These are phyloP conservation scores for Tylopilus intermedius DNA, from an alignment of 768 basidiomycete genomes.

Conservation along the genomic window DNA sequence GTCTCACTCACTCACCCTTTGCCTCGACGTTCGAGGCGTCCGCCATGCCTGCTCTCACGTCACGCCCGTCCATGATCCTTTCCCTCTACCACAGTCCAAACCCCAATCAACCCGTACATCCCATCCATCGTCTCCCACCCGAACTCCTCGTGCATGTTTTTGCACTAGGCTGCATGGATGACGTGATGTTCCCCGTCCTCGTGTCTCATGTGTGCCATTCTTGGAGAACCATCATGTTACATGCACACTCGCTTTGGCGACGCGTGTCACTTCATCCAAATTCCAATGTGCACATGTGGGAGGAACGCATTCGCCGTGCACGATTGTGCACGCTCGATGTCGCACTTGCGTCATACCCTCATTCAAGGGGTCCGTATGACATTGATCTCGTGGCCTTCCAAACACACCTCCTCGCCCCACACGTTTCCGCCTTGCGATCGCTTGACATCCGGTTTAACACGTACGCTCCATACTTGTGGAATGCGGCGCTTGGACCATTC, in stretches of 20 bases:
- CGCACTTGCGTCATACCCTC: slow-evolving; percentile 40
- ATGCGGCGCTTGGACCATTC: slow-evolving; percentile 54
- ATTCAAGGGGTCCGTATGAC: slow-evolving; percentile 19
- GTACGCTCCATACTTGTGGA: slow-evolving; percentile 64
- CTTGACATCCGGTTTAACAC: slow-evolving; percentile 52
- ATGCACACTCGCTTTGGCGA: slow-evolving; percentile 62
- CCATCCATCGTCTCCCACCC: slow-evolving; percentile 53
- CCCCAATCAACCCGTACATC: slow-evolving; percentile 35
- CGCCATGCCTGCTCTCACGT: slow-evolving; percentile 13
- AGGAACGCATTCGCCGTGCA: slow-evolving; percentile 55
- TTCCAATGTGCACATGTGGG: slow-evolving; percentile 50
- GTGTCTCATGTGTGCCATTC: slow-evolving; percentile 65
- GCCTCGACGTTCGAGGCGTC: slow-evolving; percentile 17
- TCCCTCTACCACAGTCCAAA: slow-evolving; percentile 23
- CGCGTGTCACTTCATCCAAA: slow-evolving; percentile 47
- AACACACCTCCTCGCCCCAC: slow-evolving; percentile 49
- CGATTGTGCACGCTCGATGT: slow-evolving; percentile 59
- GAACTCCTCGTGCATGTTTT: slow-evolving; percentile 67
- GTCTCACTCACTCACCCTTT: slow-evolving; percentile 9
- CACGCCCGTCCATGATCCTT: slow-evolving; percentile 26
- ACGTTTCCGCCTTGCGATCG: slow-evolving; percentile 57
- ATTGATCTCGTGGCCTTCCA: slow-evolving; percentile 51
- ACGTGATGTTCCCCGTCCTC: slow-evolving; percentile 51
- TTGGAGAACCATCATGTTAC: slow-evolving; percentile 60
- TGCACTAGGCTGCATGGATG: slow-evolving; percentile 51